Evolutionary conservation across 1,139 yeast genomes (phyloP).

Genomic region (Candida pseudoviswanathii): DNA sequence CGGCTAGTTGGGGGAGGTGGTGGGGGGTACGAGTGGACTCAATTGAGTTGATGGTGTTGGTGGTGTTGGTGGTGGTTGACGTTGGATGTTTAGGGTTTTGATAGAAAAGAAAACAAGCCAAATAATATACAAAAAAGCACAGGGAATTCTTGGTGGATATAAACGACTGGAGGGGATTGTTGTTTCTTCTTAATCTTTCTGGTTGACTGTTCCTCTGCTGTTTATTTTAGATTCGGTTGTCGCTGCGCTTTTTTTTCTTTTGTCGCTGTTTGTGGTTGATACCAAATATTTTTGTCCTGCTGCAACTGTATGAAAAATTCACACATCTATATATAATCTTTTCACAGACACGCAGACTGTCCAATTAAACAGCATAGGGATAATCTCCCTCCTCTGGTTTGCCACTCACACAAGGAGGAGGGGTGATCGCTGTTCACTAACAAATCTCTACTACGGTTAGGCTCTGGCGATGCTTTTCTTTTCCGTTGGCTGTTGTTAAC

Average conservation of each 20-base stretch:
- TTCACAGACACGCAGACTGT: neutral
- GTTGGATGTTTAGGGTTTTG: neutral
- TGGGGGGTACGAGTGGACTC: neutral
- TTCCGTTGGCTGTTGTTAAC: too few species aligned
- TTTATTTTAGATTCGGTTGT: neutral
- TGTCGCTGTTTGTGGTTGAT: neutral
- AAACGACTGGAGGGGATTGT: neutral
- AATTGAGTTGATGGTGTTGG: neutral
- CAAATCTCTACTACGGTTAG: too few species aligned
- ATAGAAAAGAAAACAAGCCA: neutral
- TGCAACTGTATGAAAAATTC: neutral
- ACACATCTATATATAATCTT: too few species aligned
- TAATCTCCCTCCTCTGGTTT: neutral
- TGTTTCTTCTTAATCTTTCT: neutral
- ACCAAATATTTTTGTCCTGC: neutral
- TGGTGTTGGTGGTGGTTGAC: neutral
- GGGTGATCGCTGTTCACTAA: neutral
- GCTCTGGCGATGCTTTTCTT: too few species aligned
- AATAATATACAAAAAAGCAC: neutral
- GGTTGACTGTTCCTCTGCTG: neutral
- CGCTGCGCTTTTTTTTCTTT: neutral
- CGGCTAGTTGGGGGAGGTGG: neutral
- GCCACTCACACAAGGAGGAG: neutral
- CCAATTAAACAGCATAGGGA: neutral
- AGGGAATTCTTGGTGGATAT: neutral